phyloP scores from a whole-genome alignment of 2,329 filamentous ascomycete genomes.

The Botrytis elliptica region DNA sequence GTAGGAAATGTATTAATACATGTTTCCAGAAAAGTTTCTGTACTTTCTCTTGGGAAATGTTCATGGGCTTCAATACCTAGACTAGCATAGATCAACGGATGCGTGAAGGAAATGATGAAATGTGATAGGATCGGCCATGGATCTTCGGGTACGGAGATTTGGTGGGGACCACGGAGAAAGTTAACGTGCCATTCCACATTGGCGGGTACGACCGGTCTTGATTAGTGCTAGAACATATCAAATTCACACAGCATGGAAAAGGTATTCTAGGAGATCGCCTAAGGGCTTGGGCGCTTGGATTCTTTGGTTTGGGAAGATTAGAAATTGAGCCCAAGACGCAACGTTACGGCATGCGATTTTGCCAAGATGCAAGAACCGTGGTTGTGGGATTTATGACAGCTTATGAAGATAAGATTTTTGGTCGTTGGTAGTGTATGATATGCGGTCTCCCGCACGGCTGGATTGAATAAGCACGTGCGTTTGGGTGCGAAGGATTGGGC shows the following conservation, averaged over 20 bases:
- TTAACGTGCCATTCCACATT: background rate
- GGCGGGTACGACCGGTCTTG: background rate
- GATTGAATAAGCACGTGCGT: background rate
- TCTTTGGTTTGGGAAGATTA: background rate
- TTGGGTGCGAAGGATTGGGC: background rate
- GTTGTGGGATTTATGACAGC: background rate
- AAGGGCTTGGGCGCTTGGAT: background rate
- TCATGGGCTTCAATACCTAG: background rate
- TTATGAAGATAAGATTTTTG: background rate
- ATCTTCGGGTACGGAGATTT: background rate
- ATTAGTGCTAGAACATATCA: background rate
- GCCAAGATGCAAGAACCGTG: background rate
- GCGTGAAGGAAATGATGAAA: background rate
- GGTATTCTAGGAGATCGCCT: background rate
- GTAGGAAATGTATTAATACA: background rate
- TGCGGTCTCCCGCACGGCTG: background rate
- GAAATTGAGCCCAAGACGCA: background rate
- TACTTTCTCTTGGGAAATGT: background rate
- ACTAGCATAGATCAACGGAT: background rate
- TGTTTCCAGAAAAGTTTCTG: background rate
- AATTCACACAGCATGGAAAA: background rate
- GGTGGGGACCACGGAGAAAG: background rate
- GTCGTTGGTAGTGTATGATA: background rate
- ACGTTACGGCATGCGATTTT: background rate
- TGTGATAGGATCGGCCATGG: background rate